A percentile compares a stretch with the other conserved stretches of the same genome.
These are phyloP conservation scores for Diutina catenulata DNA, from an alignment of 1,139 yeast genomes.

Conservation along the genomic window DNA sequence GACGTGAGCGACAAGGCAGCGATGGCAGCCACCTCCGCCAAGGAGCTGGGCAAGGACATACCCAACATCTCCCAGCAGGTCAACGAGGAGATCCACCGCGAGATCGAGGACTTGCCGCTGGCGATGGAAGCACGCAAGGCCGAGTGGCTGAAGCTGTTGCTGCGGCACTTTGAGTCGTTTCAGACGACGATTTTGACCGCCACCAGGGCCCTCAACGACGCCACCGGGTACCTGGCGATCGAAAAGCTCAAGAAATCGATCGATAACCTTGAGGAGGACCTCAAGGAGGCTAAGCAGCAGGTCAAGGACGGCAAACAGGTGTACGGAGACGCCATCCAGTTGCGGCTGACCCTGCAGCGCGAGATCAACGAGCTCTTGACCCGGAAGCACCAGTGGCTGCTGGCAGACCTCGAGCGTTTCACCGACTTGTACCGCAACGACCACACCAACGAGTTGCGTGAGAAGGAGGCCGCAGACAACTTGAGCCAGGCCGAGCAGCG, in stretches of 20 bases:
- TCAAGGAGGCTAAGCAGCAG: constrained; percentile 35
- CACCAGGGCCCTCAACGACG: constrained; percentile 70
- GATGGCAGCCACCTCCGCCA: background rate
- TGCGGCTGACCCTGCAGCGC: constrained; percentile 62
- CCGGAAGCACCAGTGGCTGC: constrained; percentile 72
- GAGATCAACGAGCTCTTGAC: constrained; percentile 84
- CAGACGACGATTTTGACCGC: constrained; percentile 49
- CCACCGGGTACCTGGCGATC: constrained; percentile 83
- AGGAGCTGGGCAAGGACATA: background rate
- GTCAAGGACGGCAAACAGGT: constrained; percentile 39
- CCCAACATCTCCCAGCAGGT: constrained; percentile 7
- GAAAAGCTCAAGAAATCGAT: constrained; percentile 59
- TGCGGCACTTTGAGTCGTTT: constrained; percentile 45
- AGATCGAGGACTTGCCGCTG: constrained; percentile 20
- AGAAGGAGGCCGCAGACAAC: constrained; percentile 35
- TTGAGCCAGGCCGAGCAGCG: constrained; percentile 47
- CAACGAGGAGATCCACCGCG: constrained; percentile 13
- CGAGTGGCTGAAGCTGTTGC: constrained; percentile 24
- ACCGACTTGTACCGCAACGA: constrained; percentile 74
- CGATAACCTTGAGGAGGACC: constrained; percentile 34
- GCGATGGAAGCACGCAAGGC: constrained; percentile 16
- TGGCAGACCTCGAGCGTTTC: constrained; percentile 70
- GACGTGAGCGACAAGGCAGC: constrained; percentile 1
- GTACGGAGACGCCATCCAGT: constrained; percentile 54
- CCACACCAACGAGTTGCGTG: constrained; percentile 60